Percentiles rank a stretch among this genome's conserved stretches.
Conservation (phyloP, 1,284 basidiomycete species). For the Paramarasmius palmivorus region DNA sequence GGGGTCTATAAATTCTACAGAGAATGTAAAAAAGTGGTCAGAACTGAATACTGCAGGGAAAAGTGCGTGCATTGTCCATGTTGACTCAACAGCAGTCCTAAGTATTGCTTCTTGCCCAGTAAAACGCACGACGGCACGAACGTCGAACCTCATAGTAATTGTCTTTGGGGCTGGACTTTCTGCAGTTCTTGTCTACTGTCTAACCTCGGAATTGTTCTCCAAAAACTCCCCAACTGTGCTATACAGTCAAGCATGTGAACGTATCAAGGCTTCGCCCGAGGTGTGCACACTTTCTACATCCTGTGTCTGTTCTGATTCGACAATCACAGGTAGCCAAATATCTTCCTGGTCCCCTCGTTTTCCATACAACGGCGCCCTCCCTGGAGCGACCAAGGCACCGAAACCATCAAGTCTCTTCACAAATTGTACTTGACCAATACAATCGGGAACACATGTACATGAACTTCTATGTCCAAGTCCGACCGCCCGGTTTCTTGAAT, state of each 20-base stretch:
- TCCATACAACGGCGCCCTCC: conserved; percentile 79
- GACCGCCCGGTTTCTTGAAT: conserved; percentile 34
- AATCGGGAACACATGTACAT: conserved; percentile 81
- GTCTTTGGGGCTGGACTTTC: conserved; percentile 82
- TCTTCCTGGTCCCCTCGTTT: conserved; percentile 62
- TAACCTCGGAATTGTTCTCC: conserved; percentile 89
- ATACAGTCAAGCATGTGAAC: conserved; percentile 84
- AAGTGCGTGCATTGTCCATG: too few relatives aligned
- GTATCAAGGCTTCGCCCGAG: conserved; percentile 73
- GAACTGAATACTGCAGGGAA: conserved; percentile 83
- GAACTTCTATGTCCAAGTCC: conserved; percentile 74
- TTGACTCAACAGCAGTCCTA: too few relatives aligned
- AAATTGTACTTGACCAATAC: conserved; percentile 65
- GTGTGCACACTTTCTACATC: conserved; percentile 37
- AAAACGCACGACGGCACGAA: conserved; percentile 76
- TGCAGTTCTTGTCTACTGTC: conserved; percentile 79
- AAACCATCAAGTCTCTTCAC: conserved; percentile 75
- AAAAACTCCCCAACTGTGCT: conserved; percentile 91
- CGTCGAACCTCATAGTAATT: conserved; percentile 83
- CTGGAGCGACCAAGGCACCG: conserved; percentile 72
- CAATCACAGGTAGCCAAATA: conserved; percentile 59
- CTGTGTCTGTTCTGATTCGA: conserved; percentile 14
- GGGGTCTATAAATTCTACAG: conserved; percentile 52
- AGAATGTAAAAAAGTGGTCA: conserved; percentile 75
- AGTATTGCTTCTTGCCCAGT: conserved; percentile 52